Base-by-base conservation (phyloP, 768 basidiomycete genomes). In the Leccinum imitatum region DNA sequence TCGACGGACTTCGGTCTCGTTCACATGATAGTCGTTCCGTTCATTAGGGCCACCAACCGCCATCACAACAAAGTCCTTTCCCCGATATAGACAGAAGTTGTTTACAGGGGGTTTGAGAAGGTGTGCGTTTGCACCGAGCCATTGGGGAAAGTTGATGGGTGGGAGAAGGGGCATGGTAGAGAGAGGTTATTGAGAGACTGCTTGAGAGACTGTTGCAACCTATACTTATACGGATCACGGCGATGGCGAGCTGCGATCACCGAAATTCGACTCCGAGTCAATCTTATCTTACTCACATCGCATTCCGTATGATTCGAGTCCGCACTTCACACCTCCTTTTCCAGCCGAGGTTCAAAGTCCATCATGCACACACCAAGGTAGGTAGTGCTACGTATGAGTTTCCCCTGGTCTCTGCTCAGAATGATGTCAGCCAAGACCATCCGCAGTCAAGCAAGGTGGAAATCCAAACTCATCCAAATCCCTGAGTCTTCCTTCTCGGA, bases 21-120 rank as follows among this genome's bases (percentile, higher is more conserved):
- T 98, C 47, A 97, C 77, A 73, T 98, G 96, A 69, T 94, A 98
- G 75, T 97, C 95, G 56, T 90, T 90, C 41, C 96, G 79, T 71
- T 93, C 87, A 71, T 99, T 99, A 0, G 96, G 96, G 0, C 96
- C 97, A 9, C 97, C 95, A 23, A 98, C 87, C 6, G 83, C 92
- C 96, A 99, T 98, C n/a, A 96, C 87, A 47, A 91, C 84, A 68
- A 90, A 96, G 71, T 98, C 95, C 27, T 80, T 79, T 39, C 92
- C 93, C 54, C 84, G 81, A 73, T 90, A 93, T 58, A 93, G 70
- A 70, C 91, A 92, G 63, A 85, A 95, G 73, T 95, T 93, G 80
- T 94, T 95, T 50, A 99, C 93, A 0, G 96, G 95, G 2, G 96
- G 96, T 71, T 89, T 82, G 30, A 98, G 81, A 3, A 89, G 80